Evolutionary conservation across 2,329 filamentous ascomycete species (phyloP).

Genomic region (Fusarium devonianum): DNA sequence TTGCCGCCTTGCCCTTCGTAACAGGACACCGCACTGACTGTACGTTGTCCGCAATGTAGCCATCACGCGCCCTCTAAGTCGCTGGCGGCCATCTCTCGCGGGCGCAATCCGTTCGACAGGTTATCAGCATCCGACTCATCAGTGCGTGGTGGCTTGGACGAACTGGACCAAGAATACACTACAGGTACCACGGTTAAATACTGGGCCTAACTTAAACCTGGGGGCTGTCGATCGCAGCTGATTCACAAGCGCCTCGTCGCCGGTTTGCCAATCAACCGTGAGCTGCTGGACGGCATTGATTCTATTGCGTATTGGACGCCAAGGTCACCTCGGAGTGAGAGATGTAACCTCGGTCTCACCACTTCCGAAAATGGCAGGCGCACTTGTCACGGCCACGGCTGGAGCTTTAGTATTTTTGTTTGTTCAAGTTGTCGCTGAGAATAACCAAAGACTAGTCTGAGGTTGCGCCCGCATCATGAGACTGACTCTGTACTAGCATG

Average conservation of each 20-base stretch:
- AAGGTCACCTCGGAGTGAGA: constrained; percentile 9
- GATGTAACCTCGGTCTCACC: constrained; percentile 11
- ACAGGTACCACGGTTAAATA: constrained; percentile 1
- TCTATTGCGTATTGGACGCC: constrained; percentile 12
- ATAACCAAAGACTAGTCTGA: too few species aligned
- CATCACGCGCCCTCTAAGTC: constrained; percentile 28
- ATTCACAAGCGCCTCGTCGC: not conserved
- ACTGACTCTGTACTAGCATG: too few species aligned
- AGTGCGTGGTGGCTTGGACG: constrained; percentile 1
- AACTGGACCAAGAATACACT: constrained; percentile 10
- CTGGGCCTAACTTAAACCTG: not conserved
- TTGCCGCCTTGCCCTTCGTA: constrained; percentile 1
- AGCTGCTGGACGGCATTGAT: not conserved
- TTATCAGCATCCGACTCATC: too few species aligned
- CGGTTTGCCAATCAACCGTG: constrained; percentile 4
- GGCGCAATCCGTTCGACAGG: constrained; percentile 10
- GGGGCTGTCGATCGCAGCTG: constrained; percentile 14
- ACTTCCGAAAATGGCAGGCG: too few species aligned
- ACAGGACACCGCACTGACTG: not conserved
- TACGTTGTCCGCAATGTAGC: constrained; percentile 21
- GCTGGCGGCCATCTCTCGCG: constrained; percentile 31
- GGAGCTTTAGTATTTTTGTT: too few species aligned
- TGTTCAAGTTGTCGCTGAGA: too few species aligned
- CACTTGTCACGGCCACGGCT: too few species aligned
- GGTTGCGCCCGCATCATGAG: too few species aligned